Conservation (phyloP, 768 basidiomycete species). For the Arthromyces matolae region DNA sequence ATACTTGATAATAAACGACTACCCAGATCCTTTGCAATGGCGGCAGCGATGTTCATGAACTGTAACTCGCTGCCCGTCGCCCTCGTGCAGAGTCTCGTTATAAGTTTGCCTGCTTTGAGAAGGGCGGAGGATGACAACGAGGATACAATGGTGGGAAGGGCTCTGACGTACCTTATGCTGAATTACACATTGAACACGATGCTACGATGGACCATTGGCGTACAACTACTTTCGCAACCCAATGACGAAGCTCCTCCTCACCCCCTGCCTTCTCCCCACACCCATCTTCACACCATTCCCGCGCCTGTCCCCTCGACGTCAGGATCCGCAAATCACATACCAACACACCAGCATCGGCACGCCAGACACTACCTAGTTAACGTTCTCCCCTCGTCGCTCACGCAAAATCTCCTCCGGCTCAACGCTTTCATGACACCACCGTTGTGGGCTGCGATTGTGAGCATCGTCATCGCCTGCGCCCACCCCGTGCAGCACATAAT, state of each 20-base stretch:
- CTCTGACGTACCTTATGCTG: slow-evolving; percentile 84
- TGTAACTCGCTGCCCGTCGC: slow-evolving; percentile 95
- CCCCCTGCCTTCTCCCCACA: too few species aligned
- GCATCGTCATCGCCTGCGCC: slow-evolving; percentile 73
- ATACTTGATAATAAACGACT: too few species aligned
- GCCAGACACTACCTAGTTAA: neutral
- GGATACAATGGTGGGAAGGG: slow-evolving; percentile 88
- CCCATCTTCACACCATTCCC: neutral
- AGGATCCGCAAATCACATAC: neutral
- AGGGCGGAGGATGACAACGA: slow-evolving; percentile 80
- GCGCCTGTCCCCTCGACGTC: too few species aligned
- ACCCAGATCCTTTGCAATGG: slow-evolving; percentile 66
- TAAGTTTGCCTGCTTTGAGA: slow-evolving; percentile 77
- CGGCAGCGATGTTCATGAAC: slow-evolving; percentile 89
- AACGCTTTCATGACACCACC: slow-evolving; percentile 96
- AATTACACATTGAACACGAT: slow-evolving; percentile 97
- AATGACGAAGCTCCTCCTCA: slow-evolving; percentile 6
- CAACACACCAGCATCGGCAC: neutral
- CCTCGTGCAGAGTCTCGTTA: slow-evolving; percentile 84
- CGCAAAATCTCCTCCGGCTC: too few species aligned
- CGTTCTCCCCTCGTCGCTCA: slow-evolving; percentile 17
- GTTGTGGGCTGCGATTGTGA: slow-evolving; percentile 73
- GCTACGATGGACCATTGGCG: slow-evolving; percentile 75
- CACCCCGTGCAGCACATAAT: slow-evolving; percentile 72
- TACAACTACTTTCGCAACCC: slow-evolving; percentile 2